A percentile compares a stretch with the other conserved stretches of the same genome.
These are phyloP conservation scores for Garcia nutans DNA, from an alignment of 345 rosid species.

Conservation along the genomic window DNA sequence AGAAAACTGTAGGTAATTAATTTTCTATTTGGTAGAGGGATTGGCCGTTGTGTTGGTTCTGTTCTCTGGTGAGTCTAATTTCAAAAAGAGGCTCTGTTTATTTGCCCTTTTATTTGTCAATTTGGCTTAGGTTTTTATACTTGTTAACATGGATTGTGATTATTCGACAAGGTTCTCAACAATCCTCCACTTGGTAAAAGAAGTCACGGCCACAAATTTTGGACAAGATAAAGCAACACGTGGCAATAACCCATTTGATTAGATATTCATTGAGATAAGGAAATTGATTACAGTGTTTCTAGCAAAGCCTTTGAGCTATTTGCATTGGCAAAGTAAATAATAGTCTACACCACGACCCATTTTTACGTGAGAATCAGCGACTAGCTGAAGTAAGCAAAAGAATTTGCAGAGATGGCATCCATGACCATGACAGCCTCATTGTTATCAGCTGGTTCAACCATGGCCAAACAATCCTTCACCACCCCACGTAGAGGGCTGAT, in stretches of 20 bases:
- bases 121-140: no score
- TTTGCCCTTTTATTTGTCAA: no score
- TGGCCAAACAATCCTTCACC: conserved; percentile 20
- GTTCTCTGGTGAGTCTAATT: no score
- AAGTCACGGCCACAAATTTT: no score
- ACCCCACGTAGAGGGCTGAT: conserved; percentile 18
- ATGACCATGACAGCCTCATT: conserved; percentile 31
- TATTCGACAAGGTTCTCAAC: no score
- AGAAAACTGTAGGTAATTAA: no score
- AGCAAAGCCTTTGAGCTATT: neutral
- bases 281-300: conserved; percentile 22
- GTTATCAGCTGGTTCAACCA: conserved; percentile 17
- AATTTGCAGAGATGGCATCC: conserved; percentile 26
- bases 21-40: no score
- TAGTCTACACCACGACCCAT: neutral
- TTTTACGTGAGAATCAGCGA: neutral
- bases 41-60: no score
- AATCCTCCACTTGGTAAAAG: no score
- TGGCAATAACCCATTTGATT: conserved; percentile 31
- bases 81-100: no score
- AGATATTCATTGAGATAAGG: conserved; percentile 25
- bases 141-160: no score
- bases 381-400: neutral
- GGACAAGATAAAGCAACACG: conserved; percentile 23
- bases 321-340: neutral